These are phyloP conservation scores for Trichosanthes cucumerina DNA, from an alignment of 306 rosid genomes.

Conservation along the genomic window DNA sequence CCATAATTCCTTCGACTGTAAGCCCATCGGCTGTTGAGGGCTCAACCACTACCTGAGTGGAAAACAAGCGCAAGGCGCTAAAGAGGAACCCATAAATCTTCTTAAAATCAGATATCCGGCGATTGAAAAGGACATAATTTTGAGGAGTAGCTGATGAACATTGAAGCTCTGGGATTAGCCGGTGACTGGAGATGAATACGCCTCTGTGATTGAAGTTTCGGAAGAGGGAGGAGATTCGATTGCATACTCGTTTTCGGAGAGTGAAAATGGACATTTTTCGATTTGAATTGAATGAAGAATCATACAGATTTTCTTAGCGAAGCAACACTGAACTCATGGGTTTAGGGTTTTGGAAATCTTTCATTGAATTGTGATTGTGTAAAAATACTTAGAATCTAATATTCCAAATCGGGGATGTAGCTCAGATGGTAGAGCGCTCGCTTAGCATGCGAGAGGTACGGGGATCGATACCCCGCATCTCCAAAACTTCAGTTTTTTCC, in stretches of 20 bases:
- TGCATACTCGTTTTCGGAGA: slow-evolving; percentile 20
- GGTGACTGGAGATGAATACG: not conserved
- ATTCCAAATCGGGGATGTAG: slow-evolving; percentile 99
- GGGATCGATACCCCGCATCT: slow-evolving; percentile 98
- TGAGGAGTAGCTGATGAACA: not conserved
- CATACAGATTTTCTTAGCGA: not conserved
- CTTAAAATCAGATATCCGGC: slow-evolving; percentile 10
- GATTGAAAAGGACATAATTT: not conserved
- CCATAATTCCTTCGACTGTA: slow-evolving; percentile 52
- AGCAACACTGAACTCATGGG: not conserved
- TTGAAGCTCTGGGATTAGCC: not conserved
- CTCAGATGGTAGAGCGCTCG: slow-evolving; percentile 99
- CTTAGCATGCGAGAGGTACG: slow-evolving; percentile 95
- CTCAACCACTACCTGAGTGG: slow-evolving; percentile 34
- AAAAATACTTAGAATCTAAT: no score
- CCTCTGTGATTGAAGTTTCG: not conserved
- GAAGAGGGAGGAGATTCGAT: slow-evolving; percentile 1
- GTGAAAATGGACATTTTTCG: slow-evolving; percentile 23
- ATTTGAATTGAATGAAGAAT: not conserved
- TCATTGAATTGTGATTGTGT: no score
- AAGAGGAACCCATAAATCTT: slow-evolving; percentile 9
- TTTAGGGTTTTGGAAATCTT: not conserved
- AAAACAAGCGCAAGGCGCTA: slow-evolving; percentile 25
- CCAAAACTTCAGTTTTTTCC: no score
- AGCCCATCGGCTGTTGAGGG: slow-evolving; percentile 72